Conservation (phyloP, 2,329 filamentous ascomycete species). For the Didymella arachidicola region DNA sequence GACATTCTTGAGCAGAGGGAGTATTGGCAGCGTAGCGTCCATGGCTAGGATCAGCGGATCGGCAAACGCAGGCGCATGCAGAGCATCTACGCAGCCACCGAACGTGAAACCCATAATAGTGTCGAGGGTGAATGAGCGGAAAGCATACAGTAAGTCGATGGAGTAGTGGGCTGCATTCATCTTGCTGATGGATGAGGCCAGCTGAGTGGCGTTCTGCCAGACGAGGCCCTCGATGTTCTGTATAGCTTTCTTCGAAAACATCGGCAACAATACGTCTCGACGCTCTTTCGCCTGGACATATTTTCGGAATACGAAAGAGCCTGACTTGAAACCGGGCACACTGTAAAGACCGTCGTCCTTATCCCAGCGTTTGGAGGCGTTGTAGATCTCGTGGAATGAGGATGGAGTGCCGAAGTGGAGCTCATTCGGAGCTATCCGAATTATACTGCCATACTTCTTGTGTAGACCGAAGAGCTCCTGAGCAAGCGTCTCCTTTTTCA, state of each 20-base stretch:
- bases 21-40: background rate
- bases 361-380: conserved; percentile 1
- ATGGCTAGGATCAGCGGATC: conserved; percentile 6
- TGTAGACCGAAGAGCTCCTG: conserved; percentile 36
- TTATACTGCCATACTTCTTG: conserved; percentile 48
- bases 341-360: conserved; percentile 8
- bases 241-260: conserved; percentile 3
- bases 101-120: conserved; percentile 5
- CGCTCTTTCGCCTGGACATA: conserved; percentile 5
- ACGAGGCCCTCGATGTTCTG: conserved; percentile 6
- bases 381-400: conserved; percentile 7
- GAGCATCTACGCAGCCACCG: conserved; percentile 3
- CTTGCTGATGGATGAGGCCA: conserved; percentile 2
- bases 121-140: conserved; percentile 2
- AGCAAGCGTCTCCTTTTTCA: conserved; percentile 4
- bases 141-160: conserved; percentile 5
- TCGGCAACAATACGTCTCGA: background rate
- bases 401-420: conserved; percentile 22
- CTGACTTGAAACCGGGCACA: conserved; percentile 5
- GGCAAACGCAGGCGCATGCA: conserved; percentile 1
- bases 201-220: conserved; percentile 7
- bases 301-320: conserved; percentile 2
- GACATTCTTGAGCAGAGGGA: conserved; percentile 2
- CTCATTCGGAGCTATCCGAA: conserved; percentile 51
- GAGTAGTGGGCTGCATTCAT: conserved; percentile 3